These are phyloP conservation scores for Torulaspora microellipsoides DNA, from an alignment of 805 yeast species.

Conservation along the genomic window DNA sequence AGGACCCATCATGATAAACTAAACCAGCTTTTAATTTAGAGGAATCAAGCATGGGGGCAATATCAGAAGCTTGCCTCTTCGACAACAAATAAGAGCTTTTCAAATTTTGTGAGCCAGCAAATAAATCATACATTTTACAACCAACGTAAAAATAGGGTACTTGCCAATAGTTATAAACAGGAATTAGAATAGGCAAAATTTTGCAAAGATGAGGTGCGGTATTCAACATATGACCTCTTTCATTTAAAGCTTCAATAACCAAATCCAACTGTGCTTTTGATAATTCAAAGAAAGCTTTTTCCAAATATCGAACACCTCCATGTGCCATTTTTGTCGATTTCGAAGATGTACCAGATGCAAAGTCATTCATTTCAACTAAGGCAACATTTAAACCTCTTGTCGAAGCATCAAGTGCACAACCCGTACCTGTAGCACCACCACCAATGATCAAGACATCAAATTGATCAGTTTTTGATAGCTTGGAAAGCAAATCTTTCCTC, in stretches of 20 bases:
- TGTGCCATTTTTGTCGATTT: slow-evolving; percentile 95
- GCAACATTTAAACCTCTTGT: slow-evolving; percentile 89
- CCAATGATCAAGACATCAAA: slow-evolving; percentile 87
- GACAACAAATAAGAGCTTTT: slow-evolving; percentile 71
- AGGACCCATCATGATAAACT: slow-evolving; percentile 93
- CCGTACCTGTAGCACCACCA: slow-evolving; percentile 96
- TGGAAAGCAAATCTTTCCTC: slow-evolving; percentile 48
- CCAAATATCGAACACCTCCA: slow-evolving; percentile 94
- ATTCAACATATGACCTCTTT: slow-evolving; percentile 76
- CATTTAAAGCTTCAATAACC: slow-evolving; percentile 84
- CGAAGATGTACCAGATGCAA: slow-evolving; percentile 89
- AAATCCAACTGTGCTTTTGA: slow-evolving; percentile 85
- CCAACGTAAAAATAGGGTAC: slow-evolving; percentile 91
- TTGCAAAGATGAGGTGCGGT: slow-evolving; percentile 90
- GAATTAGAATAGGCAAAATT: slow-evolving; percentile 88
- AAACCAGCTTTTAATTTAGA: slow-evolving; percentile 79
- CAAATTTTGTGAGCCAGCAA: slow-evolving; percentile 86
- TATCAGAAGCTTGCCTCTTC: slow-evolving; percentile 57
- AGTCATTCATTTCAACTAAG: slow-evolving; percentile 80
- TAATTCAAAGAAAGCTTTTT: slow-evolving; percentile 88
- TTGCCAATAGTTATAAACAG: slow-evolving; percentile 96
- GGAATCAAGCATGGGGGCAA: slow-evolving; percentile 83
- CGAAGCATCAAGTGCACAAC: slow-evolving; percentile 86
- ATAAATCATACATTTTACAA: slow-evolving; percentile 84
- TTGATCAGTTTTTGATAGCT: slow-evolving; percentile 43